Evolutionary conservation across 1,139 yeast species (phyloP).

Genomic region (Meyerozyma sp.): DNA sequence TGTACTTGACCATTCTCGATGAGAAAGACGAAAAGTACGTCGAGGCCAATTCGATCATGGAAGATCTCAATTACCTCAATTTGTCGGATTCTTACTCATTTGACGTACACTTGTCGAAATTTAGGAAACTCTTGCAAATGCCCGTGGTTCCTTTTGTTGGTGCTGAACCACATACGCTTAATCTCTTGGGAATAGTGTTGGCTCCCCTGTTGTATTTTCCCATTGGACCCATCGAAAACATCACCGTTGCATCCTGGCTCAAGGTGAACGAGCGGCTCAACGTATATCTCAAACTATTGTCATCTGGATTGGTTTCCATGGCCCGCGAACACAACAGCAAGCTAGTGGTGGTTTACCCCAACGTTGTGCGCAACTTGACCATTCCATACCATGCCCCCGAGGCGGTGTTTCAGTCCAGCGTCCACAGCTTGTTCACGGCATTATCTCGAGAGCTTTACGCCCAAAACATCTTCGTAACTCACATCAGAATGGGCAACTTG

Average conservation of each 20-base stretch:
- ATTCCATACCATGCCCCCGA: slow-evolving; percentile 51
- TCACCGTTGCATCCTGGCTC: slow-evolving; percentile 50
- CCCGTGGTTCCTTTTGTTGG: slow-evolving; percentile 47
- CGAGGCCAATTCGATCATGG: slow-evolving; percentile 50
- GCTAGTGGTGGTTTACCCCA: slow-evolving; percentile 40
- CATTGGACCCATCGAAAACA: slow-evolving; percentile 61
- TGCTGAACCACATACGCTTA: slow-evolving; percentile 47
- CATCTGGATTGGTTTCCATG: slow-evolving; percentile 54
- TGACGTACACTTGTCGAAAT: slow-evolving; percentile 34
- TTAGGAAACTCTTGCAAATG: slow-evolving; percentile 33
- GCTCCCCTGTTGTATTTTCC: slow-evolving; percentile 65
- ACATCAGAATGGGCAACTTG: slow-evolving; percentile 44
- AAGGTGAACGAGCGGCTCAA: slow-evolving; percentile 40
- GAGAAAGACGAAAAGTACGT: slow-evolving; percentile 58
- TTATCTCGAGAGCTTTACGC: slow-evolving; percentile 35
- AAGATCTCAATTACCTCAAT: slow-evolving; percentile 43
- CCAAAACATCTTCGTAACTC: slow-evolving; percentile 41
- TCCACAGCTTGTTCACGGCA: slow-evolving; percentile 33
- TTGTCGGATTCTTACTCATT: slow-evolving; percentile 23
- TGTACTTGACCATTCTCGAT: slow-evolving; percentile 67
- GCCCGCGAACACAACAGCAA: slow-evolving; percentile 45
- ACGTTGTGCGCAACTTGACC: slow-evolving; percentile 34
- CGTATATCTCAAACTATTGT: slow-evolving; percentile 47
- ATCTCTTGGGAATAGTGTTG: slow-evolving; percentile 53
- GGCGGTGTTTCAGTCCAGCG: slow-evolving; percentile 31